phyloP scores from a whole-genome alignment of 2,329 filamentous ascomycete species.

The Cladosporium sp. region DNA sequence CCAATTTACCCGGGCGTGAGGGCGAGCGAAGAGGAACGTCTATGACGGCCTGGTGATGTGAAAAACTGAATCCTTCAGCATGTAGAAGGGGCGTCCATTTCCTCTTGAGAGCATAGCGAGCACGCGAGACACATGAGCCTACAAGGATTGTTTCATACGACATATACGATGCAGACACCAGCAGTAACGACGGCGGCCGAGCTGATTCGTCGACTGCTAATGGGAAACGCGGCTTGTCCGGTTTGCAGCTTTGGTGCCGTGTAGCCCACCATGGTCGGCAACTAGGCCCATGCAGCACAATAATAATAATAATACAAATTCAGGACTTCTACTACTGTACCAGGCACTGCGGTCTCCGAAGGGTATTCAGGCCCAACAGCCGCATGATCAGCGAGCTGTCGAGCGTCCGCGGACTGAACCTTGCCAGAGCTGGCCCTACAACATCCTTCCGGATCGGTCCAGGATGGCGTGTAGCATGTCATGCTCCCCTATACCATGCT shows the following conservation, averaged over 20 bases:
- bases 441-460: not conserved
- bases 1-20: slow-evolving; percentile 7
- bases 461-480: not conserved
- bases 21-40: not conserved
- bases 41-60: not conserved
- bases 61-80: not conserved
- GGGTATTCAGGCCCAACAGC: not conserved
- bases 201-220: not conserved
- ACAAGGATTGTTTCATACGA: not conserved
- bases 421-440: not conserved
- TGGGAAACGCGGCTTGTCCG: not conserved
- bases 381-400: slow-evolving; percentile 7
- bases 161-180: not conserved
- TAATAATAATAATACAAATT: not conserved
- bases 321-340: not conserved
- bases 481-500: not conserved
- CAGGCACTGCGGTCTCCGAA: not conserved
- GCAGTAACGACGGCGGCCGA: not conserved
- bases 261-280: not conserved
- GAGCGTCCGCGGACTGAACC: not conserved
- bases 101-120: not conserved
- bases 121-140: not conserved
- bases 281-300: not conserved
- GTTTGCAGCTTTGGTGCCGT: not conserved
- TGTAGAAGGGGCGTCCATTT: not conserved